A percentile compares a stretch with the other conserved stretches of the same genome.
phyloP scores from a whole-genome alignment of 2,329 filamentous ascomycete species.

The Amauroascus verrucosus region DNA sequence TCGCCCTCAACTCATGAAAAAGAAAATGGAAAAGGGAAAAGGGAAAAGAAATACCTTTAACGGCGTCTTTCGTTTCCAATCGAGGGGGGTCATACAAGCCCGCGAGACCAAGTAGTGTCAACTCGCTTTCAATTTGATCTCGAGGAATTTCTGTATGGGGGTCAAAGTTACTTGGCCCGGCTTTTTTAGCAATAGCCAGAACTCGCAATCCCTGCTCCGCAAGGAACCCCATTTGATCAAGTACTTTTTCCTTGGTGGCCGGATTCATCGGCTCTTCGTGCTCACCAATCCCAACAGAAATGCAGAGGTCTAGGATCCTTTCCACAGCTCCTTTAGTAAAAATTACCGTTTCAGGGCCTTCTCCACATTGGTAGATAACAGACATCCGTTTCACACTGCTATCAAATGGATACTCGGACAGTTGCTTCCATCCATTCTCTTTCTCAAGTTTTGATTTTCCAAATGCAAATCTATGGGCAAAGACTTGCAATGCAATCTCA shows the following conservation, averaged over 20 bases:
- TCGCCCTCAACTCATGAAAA: neutral
- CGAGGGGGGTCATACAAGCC: conserved; percentile 54
- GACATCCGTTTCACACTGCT: conserved; percentile 58
- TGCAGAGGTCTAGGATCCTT: conserved; percentile 41
- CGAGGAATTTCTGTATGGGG: conserved; percentile 34
- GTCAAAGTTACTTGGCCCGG: conserved; percentile 20
- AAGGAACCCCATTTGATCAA: conserved; percentile 48
- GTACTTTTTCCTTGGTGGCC: conserved; percentile 36
- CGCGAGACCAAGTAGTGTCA: conserved; percentile 49
- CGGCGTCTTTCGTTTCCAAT: conserved; percentile 47
- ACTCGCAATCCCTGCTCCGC: conserved; percentile 51
- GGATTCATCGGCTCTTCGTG: conserved; percentile 33
- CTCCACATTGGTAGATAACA: conserved; percentile 42
- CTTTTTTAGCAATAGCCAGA: conserved; percentile 44
- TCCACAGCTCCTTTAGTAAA: conserved; percentile 37
- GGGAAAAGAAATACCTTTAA: conserved; percentile 28
- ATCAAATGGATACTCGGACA: conserved; percentile 57
- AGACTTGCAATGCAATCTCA: conserved; percentile 57
- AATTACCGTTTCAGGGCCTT: conserved; percentile 27
- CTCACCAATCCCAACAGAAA: conserved; percentile 34
- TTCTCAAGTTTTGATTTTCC: conserved; percentile 36
- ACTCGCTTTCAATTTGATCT: conserved; percentile 42
- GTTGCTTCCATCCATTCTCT: conserved; percentile 39
- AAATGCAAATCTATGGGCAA: conserved; percentile 50
- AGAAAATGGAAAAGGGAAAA: too few species aligned